Base-by-base conservation (phyloP, 192 early-diverging fungal species). In the Glomus cerebriforme region DNA sequence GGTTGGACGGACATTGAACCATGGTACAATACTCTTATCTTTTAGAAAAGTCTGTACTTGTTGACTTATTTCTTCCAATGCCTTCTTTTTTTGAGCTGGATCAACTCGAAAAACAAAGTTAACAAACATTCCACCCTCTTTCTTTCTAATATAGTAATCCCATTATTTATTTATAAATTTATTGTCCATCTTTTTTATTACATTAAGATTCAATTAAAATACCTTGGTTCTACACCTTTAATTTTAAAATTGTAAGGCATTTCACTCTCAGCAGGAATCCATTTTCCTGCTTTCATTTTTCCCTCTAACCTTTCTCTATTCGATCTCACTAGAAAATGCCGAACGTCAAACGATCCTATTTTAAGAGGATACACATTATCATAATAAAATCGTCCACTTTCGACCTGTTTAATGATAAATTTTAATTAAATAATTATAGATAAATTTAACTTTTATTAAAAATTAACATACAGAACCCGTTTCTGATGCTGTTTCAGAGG, bases 1-100 rank as follows among this genome's bases (percentile, higher is more conserved):
- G 4, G 89, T 83, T 22, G 83, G 86, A 71, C 85, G 83, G 34
- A 95, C 81, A 69, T 91, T 94, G 74, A 92, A 92, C 87, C 88
- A 91, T 29, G 91, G 87, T 54, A 92, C 86, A 9, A 88, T 77
- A 27, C 80, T 82, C 22, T 89, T 79, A n/a, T 89, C 73, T 10
- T 85, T 77, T 12, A 96, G 80, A 73, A 91, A 88, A 10, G 84
- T 72, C 29, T 83, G 75, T 35, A 94, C 81, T 24, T 81, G 49
- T 29, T 78, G 60, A 24, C 81, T 80, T 13, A 89, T 88, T 39
- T 87, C 85, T 19, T 82, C 83, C 24, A 85, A 71, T 3, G 83
- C 87, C 26, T 82, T 60, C 26, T 26, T 9, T 39, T 75, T 85
- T 66, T 77, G 72, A 73, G 13, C 73, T 43, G 82, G 81, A 79